Evolutionary conservation across 441 rosid species (phyloP).

Genomic region (Croton laevigatus): DNA sequence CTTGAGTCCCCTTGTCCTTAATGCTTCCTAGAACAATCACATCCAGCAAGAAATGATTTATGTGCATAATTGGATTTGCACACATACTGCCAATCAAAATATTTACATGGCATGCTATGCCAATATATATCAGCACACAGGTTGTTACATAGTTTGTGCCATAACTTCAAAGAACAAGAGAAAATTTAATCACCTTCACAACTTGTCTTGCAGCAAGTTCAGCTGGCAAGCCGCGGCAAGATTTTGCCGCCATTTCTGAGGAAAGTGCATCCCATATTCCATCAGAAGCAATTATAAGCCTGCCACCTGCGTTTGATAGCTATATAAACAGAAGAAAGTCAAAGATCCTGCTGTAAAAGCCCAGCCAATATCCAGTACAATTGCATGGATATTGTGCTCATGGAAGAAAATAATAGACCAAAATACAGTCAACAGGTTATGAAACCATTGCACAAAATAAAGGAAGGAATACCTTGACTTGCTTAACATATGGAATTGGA

Average conservation of each 20-base stretch:
- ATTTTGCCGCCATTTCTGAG: conserved; percentile 64
- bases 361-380: background rate
- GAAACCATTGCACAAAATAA: background rate
- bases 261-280: conserved; percentile 91
- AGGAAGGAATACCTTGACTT: conserved; percentile 62
- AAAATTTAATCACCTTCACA: conserved; percentile 58
- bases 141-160: background rate
- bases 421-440: conserved; percentile 3
- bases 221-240: conserved; percentile 76
- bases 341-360: conserved; percentile 11
- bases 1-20: conserved; percentile 67
- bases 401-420: background rate
- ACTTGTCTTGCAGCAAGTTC: conserved; percentile 89
- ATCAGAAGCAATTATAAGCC: conserved; percentile 89
- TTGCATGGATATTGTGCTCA: background rate
- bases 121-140: background rate
- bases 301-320: conserved; percentile 81
- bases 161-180: conserved; percentile 6
- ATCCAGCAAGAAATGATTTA: background rate
- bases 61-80: background rate
- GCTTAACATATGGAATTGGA: conserved; percentile 86
- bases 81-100: background rate
- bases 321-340: conserved; percentile 26
- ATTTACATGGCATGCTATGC: background rate
- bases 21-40: conserved; percentile 57